Percentiles rank a stretch among this genome's conserved stretches.
Evolutionary conservation across 2,329 filamentous ascomycete species (phyloP).

Genomic region (Graphiopsis chlorocephala): DNA sequence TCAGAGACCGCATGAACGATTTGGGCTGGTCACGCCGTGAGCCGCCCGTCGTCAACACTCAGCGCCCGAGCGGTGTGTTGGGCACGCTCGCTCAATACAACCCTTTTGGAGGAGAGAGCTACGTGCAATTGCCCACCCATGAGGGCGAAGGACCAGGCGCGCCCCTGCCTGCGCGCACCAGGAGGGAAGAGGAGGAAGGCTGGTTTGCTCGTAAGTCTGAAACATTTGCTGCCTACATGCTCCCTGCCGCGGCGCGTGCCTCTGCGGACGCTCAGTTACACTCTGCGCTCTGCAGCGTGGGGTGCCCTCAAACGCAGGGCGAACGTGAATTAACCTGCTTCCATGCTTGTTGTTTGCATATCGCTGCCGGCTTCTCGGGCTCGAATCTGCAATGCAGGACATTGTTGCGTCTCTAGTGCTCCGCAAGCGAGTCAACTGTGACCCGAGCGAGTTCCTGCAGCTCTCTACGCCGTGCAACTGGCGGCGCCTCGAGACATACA

Average conservation of each 20-base stretch:
- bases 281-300: slow-evolving; percentile 11
- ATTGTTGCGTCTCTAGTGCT: slow-evolving; percentile 16
- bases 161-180: slow-evolving; percentile 76
- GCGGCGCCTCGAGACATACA: slow-evolving; percentile 14
- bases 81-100: slow-evolving; percentile 81
- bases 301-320: slow-evolving; percentile 8
- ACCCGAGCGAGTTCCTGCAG: slow-evolving; percentile 16
- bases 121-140: slow-evolving; percentile 84
- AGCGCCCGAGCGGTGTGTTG: slow-evolving; percentile 50
- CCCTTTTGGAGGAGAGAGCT: slow-evolving; percentile 81
- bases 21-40: slow-evolving; percentile 90
- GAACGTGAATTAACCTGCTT: neutral
- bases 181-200: slow-evolving; percentile 90
- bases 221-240: slow-evolving; percentile 7
- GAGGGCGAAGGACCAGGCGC: slow-evolving; percentile 73
- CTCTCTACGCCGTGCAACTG: slow-evolving; percentile 12
- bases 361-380: slow-evolving; percentile 19
- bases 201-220: slow-evolving; percentile 86
- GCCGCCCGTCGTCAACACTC: slow-evolving; percentile 63
- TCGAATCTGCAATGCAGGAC: slow-evolving; percentile 36
- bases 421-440: slow-evolving; percentile 13
- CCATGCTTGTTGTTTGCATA: slow-evolving; percentile 8
- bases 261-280: neutral
- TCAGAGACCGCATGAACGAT: slow-evolving; percentile 91
- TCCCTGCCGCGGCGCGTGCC: slow-evolving; percentile 10